Evolutionary conservation across 805 yeast species (phyloP).

Genomic region (Cyberlindnera mississippiensis): DNA sequence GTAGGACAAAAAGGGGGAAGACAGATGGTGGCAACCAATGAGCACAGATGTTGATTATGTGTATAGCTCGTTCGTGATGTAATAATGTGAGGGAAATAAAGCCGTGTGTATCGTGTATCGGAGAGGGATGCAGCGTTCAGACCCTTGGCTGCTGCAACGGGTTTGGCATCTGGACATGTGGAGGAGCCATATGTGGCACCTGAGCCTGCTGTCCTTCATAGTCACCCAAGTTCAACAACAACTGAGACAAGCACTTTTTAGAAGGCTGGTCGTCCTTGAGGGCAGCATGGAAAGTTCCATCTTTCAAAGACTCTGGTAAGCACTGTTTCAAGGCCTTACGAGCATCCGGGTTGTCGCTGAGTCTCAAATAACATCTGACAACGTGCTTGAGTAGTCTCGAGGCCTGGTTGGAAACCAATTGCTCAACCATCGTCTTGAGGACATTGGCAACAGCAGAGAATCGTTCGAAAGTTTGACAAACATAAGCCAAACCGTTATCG

Average conservation of each 20-base stretch:
- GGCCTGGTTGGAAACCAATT: slow-evolving; percentile 69
- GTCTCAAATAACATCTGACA: slow-evolving; percentile 86
- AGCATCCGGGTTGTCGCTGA: slow-evolving; percentile 88
- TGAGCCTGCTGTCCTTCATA: slow-evolving; percentile 24
- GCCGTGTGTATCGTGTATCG: neutral
- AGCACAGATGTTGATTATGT: too few species aligned
- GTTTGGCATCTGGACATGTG: slow-evolving; percentile 1
- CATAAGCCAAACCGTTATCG: slow-evolving; percentile 85
- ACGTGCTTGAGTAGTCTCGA: slow-evolving; percentile 89
- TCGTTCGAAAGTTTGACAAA: slow-evolving; percentile 93
- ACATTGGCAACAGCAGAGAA: slow-evolving; percentile 93
- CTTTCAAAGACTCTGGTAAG: slow-evolving; percentile 83
- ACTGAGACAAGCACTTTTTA: slow-evolving; percentile 79
- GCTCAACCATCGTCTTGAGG: slow-evolving; percentile 81
- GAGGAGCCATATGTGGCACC: slow-evolving; percentile 8
- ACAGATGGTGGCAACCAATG: too few species aligned
- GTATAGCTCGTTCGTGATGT: too few species aligned
- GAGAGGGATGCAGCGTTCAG: neutral
- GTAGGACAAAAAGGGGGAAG: neutral
- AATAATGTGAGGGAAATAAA: too few species aligned
- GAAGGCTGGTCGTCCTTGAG: slow-evolving; percentile 86
- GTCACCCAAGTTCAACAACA: slow-evolving; percentile 62
- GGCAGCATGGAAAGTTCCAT: slow-evolving; percentile 75
- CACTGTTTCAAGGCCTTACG: slow-evolving; percentile 79
- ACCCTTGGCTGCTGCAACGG: slow-evolving; percentile 4